phyloP scores from a whole-genome alignment of 345 rosid genomes.

The Eucalyptus fibrosa region DNA sequence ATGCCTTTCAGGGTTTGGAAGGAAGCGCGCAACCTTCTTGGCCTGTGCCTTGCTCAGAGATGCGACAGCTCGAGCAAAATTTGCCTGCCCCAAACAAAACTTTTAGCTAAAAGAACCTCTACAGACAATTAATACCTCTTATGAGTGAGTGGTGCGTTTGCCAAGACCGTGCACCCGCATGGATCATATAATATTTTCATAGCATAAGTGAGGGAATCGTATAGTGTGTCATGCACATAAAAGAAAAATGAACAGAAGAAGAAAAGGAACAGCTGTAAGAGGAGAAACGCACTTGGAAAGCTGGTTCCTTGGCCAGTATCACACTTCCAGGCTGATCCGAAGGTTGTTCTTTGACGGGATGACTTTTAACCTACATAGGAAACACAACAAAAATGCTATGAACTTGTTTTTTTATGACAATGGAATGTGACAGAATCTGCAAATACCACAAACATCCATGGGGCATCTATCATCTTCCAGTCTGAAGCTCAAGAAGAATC shows the following conservation, averaged over 20 bases:
- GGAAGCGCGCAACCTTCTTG: constrained; percentile 84
- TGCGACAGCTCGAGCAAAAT: constrained; percentile 79
- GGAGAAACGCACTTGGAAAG: constrained; percentile 49
- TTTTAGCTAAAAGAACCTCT: not conserved
- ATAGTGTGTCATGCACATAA: not conserved
- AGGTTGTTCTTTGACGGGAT: constrained; percentile 84
- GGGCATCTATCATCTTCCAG: not conserved
- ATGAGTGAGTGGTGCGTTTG: not conserved
- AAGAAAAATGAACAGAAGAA: not conserved
- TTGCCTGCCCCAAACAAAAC: constrained; percentile 37
- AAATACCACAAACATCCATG: not conserved
- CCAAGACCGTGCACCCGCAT: not conserved
- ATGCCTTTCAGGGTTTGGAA: constrained; percentile 96
- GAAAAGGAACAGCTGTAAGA: not conserved
- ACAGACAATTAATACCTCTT: not conserved
- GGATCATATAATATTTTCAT: not conserved
- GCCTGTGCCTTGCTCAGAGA: constrained; percentile 95
- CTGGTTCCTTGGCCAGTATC: constrained; percentile 83
- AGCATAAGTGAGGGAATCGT: not conserved
- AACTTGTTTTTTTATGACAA: not conserved
- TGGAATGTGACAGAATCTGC: not conserved
- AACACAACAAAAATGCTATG: not conserved
- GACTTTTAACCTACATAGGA: constrained; percentile 59
- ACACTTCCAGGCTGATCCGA: constrained; percentile 83
- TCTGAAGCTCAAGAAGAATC: not conserved